Base-by-base conservation (phyloP, 2,329 filamentous ascomycete genomes). In the Cladophialophora psammophila region DNA sequence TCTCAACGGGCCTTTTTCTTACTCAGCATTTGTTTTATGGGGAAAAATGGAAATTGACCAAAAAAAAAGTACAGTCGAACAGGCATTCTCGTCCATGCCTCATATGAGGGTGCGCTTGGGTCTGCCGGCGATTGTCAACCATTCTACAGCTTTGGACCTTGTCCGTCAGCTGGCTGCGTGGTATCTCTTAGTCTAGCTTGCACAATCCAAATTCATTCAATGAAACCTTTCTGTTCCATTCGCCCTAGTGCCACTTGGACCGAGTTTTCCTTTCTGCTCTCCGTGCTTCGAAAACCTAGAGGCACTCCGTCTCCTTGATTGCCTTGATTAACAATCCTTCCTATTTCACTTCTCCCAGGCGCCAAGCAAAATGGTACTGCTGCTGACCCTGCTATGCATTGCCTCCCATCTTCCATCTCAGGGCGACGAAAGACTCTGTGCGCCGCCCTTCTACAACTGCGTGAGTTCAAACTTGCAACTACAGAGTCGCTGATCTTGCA, bases 51-150 rank as follows among this genome's bases (percentile, higher is more conserved):
- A 66, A 63, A 55, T 15, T 48, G 60, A 57, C 42, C 56, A 65
- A 66, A 71, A 71, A 71, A 71, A 71, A 71, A 69, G 60, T 40
- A 65, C 61, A 63, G 32, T 66, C 69, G 55, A 65, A 34, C 35
- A 38, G 52, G 55, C 50, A 60, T 56, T 36, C 64, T 68, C 69
- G 60, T 66, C 69, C 70, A 69, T 60, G 69, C 67, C 67, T 60
- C 48, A 36, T 35, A 31, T 4, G 38, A 65, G 40, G 70, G 69
- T 63, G 69, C 68, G 69, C 63, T 71, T 55, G 69, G 58, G 70
- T 34, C 54, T 54, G 45, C 53, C 63, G 42, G 61, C 52, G 64
- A 64, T 66, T 66, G 70, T 68, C 70, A 66, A 68, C 69, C 69
- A 67, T 66, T 52, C 68, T 66, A 65, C 65, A 60, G 68, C 65